These are phyloP conservation scores for Naganishia onofrii DNA, from an alignment of 768 basidiomycete genomes.

Conservation along the genomic window DNA sequence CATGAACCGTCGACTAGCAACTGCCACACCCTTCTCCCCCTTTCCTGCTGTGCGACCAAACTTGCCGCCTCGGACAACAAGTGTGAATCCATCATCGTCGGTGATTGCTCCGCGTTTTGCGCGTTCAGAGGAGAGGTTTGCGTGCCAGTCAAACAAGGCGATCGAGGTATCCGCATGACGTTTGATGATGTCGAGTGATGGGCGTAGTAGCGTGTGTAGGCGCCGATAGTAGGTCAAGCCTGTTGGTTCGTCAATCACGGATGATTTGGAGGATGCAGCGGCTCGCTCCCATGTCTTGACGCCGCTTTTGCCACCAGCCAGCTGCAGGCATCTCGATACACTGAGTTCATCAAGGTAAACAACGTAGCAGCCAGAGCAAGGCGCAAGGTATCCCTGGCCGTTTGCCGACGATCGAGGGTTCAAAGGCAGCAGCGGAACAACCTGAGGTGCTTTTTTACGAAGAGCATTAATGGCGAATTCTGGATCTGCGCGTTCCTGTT, in stretches of 20 bases:
- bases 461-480: constrained; percentile 17
- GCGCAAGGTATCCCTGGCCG: constrained; percentile 58
- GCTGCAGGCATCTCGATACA: constrained; percentile 8
- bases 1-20: constrained; percentile 63
- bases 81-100: constrained; percentile 91
- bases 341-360: constrained; percentile 17
- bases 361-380: constrained; percentile 58
- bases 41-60: constrained; percentile 86
- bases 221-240: constrained; percentile 72
- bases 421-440: constrained; percentile 9
- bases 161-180: constrained; percentile 78
- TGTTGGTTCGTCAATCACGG: constrained; percentile 57
- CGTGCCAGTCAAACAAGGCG: constrained; percentile 69
- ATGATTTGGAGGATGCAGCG: constrained; percentile 44
- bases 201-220: constrained; percentile 66
- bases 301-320: neutral
- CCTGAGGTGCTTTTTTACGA: constrained; percentile 13
- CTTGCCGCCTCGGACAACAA: constrained; percentile 86
- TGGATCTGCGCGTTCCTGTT: constrained; percentile 37
- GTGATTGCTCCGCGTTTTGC: constrained; percentile 69
- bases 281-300: constrained; percentile 9
- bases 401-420: constrained; percentile 42
- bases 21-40: constrained; percentile 70
- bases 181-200: constrained; percentile 69
- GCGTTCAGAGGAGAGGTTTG: constrained; percentile 42